Conservation (phyloP, 1,284 basidiomycete genomes). For the Hemileia vastatrix region DNA sequence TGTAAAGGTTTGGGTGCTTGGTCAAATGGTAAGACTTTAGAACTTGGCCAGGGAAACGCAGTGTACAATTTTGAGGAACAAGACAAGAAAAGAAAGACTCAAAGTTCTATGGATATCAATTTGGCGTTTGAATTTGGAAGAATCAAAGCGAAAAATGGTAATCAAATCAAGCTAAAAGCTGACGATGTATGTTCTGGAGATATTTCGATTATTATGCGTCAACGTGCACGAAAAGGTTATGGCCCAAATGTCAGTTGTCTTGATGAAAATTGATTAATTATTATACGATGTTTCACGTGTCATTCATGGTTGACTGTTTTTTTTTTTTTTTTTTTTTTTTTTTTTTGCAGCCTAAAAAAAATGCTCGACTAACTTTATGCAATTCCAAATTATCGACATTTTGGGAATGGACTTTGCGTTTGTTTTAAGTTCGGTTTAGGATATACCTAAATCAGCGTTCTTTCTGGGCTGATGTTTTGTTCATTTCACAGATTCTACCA, state of each 20-base stretch:
- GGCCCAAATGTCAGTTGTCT: constrained; percentile 12
- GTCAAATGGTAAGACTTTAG: constrained; percentile 14
- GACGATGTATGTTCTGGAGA: not conserved
- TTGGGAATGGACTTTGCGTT: constrained; percentile 21
- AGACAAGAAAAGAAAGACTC: no score
- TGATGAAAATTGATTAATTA: no score
- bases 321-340: not conserved
- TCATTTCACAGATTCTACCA: constrained; percentile 7
- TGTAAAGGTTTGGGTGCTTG: constrained; percentile 4
- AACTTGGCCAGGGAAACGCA: no score
- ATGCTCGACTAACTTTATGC: constrained; percentile 1
- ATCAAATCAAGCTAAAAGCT: not conserved
- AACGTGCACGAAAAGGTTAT: constrained; percentile 7
- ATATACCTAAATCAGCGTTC: not conserved
- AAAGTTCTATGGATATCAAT: no score
- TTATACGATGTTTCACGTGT: no score
- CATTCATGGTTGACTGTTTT: not conserved
- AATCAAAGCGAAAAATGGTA: no score
- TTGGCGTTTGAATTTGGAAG: no score
- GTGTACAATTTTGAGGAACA: no score
- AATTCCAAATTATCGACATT: constrained; percentile 5
- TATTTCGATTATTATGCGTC: constrained; percentile 14
- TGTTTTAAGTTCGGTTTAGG: not conserved
- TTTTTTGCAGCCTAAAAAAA: constrained; percentile 6
- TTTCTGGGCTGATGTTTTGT: not conserved